Conservation (phyloP, 441 rosid genomes). For the Eruca vesicaria region DNA sequence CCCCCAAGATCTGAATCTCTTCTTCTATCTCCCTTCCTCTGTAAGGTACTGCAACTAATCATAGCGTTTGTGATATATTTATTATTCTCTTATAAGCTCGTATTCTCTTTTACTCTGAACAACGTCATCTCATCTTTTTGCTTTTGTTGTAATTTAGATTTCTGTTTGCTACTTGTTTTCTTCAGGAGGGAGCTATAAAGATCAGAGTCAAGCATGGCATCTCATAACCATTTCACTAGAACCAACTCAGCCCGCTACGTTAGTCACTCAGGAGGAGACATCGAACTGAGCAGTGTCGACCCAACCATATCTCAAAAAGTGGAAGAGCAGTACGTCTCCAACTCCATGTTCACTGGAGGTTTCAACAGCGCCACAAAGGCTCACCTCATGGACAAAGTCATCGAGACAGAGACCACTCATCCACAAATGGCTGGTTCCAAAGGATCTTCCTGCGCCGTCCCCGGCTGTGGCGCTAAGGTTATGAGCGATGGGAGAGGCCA, state of each 20-base stretch:
- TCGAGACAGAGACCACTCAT: constrained; percentile 79
- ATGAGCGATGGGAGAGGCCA: constrained; percentile 84
- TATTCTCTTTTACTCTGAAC: constrained; percentile 13
- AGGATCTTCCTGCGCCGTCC: constrained; percentile 86
- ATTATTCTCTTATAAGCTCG: constrained; percentile 12
- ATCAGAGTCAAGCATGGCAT: constrained; percentile 53
- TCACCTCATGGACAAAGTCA: constrained; percentile 89
- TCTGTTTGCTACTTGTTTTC: constrained; percentile 2
- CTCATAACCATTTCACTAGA: constrained; percentile 57
- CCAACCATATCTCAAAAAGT: constrained; percentile 77
- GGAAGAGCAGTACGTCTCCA: constrained; percentile 85
- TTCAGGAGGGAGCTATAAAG: constrained; percentile 41
- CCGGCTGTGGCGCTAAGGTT: constrained; percentile 83
- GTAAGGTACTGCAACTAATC: constrained; percentile 15
- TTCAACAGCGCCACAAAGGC: constrained; percentile 75
- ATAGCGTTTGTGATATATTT: background rate
- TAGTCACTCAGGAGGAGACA: constrained; percentile 82
- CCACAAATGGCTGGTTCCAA: constrained; percentile 94
- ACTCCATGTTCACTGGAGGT: constrained; percentile 85
- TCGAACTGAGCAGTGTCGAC: constrained; percentile 71
- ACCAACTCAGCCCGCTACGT: constrained; percentile 84
- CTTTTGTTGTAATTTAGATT: background rate
- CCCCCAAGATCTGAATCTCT: too few relatives aligned
- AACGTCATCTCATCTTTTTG: background rate
- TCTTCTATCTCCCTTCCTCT: background rate